A percentile compares a stretch with the other conserved stretches of the same genome.
These are phyloP conservation scores for Leishmania amazonensis DNA, from an alignment of 208 protist species.

Conservation along the genomic window DNA sequence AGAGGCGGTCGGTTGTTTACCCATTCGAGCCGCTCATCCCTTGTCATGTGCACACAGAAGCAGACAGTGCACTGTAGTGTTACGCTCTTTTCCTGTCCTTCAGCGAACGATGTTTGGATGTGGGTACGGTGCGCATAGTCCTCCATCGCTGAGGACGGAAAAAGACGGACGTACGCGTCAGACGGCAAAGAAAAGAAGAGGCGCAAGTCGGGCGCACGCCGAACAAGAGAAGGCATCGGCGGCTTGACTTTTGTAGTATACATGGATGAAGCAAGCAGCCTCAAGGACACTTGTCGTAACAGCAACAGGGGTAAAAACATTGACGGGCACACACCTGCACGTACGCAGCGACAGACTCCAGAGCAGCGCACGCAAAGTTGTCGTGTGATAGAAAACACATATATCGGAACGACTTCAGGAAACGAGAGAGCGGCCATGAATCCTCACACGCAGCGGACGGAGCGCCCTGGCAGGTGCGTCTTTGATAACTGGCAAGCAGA, in stretches of 20 bases:
- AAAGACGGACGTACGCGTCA: neutral
- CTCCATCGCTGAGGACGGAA: neutral
- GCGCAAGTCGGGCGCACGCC: neutral
- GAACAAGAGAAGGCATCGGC: too few relatives aligned
- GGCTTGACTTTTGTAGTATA: neutral
- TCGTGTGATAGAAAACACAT: neutral
- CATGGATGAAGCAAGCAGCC: neutral
- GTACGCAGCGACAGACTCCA: neutral
- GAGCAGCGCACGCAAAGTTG: neutral
- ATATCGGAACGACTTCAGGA: too few relatives aligned
- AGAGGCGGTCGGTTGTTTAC: neutral
- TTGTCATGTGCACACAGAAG: neutral
- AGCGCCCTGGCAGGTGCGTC: neutral
- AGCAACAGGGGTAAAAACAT: neutral
- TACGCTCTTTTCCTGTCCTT: neutral
- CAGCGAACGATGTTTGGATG: neutral
- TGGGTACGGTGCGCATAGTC: neutral
- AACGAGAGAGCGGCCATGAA: neutral
- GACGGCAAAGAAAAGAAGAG: neutral
- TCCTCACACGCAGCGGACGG: neutral
- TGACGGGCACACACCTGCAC: neutral
- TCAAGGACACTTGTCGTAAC: neutral
- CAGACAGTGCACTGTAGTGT: neutral
- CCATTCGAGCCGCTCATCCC: neutral
- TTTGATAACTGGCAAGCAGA: neutral